A percentile compares a stretch with the other conserved stretches of the same genome.
Conservation (phyloP, 1,139 yeast genomes). For the Diutina pseudorugosa region DNA sequence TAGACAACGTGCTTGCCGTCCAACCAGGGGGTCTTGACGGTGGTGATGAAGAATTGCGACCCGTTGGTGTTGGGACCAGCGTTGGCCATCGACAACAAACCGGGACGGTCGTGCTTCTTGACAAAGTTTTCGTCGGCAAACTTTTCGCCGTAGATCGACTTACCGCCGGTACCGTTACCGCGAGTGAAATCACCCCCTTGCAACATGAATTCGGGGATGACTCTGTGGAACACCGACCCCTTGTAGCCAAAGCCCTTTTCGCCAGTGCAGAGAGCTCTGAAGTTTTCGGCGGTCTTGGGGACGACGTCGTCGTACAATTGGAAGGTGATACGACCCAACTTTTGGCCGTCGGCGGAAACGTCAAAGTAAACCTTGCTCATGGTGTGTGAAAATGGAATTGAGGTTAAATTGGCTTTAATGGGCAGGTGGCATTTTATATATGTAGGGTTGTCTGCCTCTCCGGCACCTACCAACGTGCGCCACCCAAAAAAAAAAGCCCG, state of each 20-base stretch:
- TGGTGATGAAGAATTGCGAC: slow-evolving; percentile 97
- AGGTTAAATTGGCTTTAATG: background rate
- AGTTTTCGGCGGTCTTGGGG: slow-evolving; percentile 97
- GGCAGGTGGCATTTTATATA: background rate
- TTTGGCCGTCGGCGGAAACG: slow-evolving; percentile 27
- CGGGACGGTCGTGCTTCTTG: slow-evolving; percentile 82
- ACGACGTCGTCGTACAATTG: slow-evolving; percentile 86
- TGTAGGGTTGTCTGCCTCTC: background rate
- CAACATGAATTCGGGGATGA: slow-evolving; percentile 95
- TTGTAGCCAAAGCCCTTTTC: slow-evolving; percentile 96
- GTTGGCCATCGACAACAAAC: slow-evolving; percentile 96
- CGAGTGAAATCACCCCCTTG: slow-evolving; percentile 99
- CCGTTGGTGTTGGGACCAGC: slow-evolving; percentile 99
- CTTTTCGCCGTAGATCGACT: slow-evolving; percentile 93
- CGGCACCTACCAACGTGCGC: background rate
- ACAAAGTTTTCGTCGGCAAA: slow-evolving; percentile 93
- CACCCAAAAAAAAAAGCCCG: background rate
- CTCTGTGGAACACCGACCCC: slow-evolving; percentile 93
- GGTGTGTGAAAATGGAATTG: background rate
- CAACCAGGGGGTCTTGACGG: slow-evolving; percentile 92
- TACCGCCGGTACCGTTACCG: slow-evolving; percentile 96
- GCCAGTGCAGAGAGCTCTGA: slow-evolving; percentile 94
- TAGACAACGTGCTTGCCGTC: slow-evolving; percentile 99
- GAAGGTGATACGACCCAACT: slow-evolving; percentile 67
- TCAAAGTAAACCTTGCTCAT: slow-evolving; percentile 56